Base-by-base conservation (phyloP, 164 flowering plant species). In the Berberis vulgaris region DNA sequence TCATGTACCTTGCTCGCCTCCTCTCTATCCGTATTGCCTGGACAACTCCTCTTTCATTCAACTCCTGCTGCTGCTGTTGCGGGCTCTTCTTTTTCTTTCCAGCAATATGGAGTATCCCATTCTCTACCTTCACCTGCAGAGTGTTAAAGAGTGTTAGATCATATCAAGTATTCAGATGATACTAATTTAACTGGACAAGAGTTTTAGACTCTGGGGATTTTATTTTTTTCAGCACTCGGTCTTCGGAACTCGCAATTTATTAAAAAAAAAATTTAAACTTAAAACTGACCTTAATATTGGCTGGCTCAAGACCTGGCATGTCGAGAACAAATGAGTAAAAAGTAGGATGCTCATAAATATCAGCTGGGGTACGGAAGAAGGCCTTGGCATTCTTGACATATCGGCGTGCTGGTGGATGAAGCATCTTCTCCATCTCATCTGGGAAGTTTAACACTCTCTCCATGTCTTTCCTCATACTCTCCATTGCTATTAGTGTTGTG, bases 81-180 rank as follows among this genome's bases (percentile, higher is more conserved):
- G 10, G 7, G 7, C 50, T 53, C 69, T 61, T 62, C 69, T 56
- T 65, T 60, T 57, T 65, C 60, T 73, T 69, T 38, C 73, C 70
- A 4, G 61, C 39, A 41, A 69, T 65, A 41, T 73, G 70, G 8
- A 69, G 64, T 1, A 69, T 40, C 54, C 76, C 76, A 59, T 73
- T 69, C 62, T 73, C 73, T 45, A 73, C 73, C 67, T 65, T 73
- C 55, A 73, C 76, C 73, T 69, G 54, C 10, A 47, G 10, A 1
- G 10, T 11, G 10, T 2, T 1, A 47, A 41, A 4, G 10, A 8
- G 2, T n/a, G 12, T n/a, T 41, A 42, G 9, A 41, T 3, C 3
- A 41, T 38, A 0, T 26, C 26, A 26, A 26, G 26, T 26, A 26
- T 26, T 26, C 26, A 26, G 26, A 26, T 26, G 26, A 26, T 26